Conservation (phyloP, 2,329 filamentous ascomycete species). For the Alternaria ethzedia region DNA sequence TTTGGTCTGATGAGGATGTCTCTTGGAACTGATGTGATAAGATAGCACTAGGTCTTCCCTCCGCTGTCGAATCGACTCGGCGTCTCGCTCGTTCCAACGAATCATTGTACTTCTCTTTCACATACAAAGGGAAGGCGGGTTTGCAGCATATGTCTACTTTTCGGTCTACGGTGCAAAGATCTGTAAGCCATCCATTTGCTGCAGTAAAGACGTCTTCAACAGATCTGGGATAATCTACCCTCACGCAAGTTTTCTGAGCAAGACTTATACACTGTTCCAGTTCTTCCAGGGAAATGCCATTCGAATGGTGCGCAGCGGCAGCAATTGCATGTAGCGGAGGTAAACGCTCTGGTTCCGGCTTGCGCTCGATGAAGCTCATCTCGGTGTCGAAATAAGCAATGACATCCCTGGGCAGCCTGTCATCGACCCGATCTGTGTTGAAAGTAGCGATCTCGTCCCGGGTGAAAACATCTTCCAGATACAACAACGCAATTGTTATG, state of each 20-base stretch:
- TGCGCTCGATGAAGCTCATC: neutral
- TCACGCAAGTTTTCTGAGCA: neutral
- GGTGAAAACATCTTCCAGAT: neutral
- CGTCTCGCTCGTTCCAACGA: neutral
- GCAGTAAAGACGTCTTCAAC: neutral
- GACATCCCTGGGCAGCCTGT: neutral
- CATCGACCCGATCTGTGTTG: neutral
- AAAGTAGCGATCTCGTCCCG: neutral
- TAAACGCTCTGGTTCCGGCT: neutral
- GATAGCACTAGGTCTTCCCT: neutral
- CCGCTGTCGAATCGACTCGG: neutral
- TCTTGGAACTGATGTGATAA: neutral
- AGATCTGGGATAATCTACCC: neutral
- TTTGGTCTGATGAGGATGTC: neutral
- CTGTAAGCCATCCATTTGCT: neutral
- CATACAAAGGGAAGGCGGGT: neutral
- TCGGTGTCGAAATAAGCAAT: neutral
- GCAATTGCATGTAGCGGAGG: neutral
- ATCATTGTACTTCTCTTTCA: neutral
- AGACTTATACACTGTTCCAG: neutral
- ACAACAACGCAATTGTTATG: neutral
- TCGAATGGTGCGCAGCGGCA: neutral
- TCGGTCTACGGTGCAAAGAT: neutral
- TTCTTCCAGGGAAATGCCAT: neutral
- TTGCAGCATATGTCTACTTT: neutral